These are phyloP conservation scores for Blastobotrys petasosporus DNA, from an alignment of 1,139 yeast species.

Conservation along the genomic window DNA sequence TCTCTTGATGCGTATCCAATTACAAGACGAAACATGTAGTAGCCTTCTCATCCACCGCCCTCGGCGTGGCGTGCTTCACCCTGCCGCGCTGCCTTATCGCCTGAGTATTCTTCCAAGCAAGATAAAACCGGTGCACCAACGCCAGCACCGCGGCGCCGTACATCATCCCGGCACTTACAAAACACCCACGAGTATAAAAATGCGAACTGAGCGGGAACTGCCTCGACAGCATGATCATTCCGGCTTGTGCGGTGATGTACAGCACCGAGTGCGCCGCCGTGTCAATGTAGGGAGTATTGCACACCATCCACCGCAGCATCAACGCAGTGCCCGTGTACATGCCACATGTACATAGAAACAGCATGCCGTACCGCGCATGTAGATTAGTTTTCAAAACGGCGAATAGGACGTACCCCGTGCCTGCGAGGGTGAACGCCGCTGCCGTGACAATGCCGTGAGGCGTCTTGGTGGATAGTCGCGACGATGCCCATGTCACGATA, in stretches of 20 bases:
- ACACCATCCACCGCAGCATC: neutral
- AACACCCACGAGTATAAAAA: neutral
- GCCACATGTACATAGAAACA: constrained; percentile 3
- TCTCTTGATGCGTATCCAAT: too few relatives aligned
- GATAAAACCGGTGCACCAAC: neutral
- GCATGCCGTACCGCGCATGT: constrained; percentile 6
- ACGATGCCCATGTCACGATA: neutral
- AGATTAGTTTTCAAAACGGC: neutral
- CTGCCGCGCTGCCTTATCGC: too few relatives aligned
- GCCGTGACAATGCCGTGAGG: neutral
- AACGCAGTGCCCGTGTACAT: neutral
- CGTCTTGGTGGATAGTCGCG: neutral
- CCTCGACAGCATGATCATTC: neutral
- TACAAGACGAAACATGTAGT: too few relatives aligned
- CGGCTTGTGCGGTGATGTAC: neutral
- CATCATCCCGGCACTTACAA: constrained; percentile 1
- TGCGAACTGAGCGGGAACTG: neutral
- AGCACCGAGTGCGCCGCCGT: neutral
- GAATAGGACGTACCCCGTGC: neutral
- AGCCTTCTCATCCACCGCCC: too few relatives aligned
- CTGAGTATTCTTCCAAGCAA: neutral
- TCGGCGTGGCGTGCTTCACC: too few relatives aligned
- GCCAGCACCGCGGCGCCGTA: neutral
- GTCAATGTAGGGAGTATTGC: neutral
- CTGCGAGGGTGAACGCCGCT: neutral